Evolutionary conservation across 164 flowering plant genomes (phyloP).

Genomic region (Euptelea pleiosperma): DNA sequence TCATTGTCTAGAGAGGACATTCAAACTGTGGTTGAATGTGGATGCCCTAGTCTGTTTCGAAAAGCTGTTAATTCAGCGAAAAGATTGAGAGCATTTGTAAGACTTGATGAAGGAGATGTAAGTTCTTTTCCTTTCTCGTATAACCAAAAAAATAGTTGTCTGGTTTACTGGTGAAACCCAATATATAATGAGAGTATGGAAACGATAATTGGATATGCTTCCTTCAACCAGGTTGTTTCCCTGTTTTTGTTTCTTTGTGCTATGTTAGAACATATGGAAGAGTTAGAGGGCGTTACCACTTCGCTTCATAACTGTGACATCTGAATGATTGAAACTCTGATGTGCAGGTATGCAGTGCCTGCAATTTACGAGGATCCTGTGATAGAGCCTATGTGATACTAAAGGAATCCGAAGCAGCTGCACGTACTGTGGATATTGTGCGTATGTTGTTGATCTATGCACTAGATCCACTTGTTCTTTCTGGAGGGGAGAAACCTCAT

Average conservation of each 20-base stretch:
- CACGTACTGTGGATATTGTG: slow-evolving; percentile 84
- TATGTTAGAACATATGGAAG: too few species aligned
- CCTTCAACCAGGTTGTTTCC: background rate
- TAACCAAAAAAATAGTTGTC: background rate
- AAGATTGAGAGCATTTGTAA: slow-evolving; percentile 63
- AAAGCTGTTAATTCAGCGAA: slow-evolving; percentile 88
- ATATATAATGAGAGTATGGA: background rate
- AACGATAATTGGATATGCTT: background rate
- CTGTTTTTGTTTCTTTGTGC: too few species aligned
- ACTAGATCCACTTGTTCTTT: slow-evolving; percentile 54
- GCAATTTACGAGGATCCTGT: slow-evolving; percentile 83
- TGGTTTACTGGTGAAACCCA: background rate
- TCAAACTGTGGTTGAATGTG: slow-evolving; percentile 57
- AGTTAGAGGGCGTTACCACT: background rate
- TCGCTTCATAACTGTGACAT: background rate
- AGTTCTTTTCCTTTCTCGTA: slow-evolving; percentile 25
- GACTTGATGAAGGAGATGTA: slow-evolving; percentile 87
- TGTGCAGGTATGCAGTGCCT: slow-evolving; percentile 73
- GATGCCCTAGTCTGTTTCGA: slow-evolving; percentile 78
- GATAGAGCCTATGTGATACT: slow-evolving; percentile 76
- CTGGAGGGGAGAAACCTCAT: slow-evolving; percentile 46
- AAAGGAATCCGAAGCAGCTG: slow-evolving; percentile 60
- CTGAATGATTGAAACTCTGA: background rate
- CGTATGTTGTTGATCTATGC: slow-evolving; percentile 71
- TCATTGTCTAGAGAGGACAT: slow-evolving; percentile 62